These are phyloP conservation scores for Chernovozyma aurita DNA, from an alignment of 1,139 yeast genomes.

Conservation along the genomic window DNA sequence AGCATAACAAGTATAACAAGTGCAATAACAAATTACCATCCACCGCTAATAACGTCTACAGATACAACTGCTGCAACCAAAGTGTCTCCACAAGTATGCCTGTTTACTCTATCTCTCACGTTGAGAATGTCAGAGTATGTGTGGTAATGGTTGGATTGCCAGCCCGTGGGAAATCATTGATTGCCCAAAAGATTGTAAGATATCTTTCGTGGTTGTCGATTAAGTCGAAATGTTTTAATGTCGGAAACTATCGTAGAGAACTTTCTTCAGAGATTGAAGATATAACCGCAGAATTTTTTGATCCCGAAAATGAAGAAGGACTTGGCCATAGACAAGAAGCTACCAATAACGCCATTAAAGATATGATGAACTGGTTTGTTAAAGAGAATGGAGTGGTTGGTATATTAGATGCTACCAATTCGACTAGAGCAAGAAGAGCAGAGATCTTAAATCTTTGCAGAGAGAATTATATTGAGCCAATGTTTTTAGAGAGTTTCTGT, in stretches of 20 bases:
- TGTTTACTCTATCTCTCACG: constrained; percentile 69
- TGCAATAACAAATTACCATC: no score
- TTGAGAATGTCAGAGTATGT: constrained; percentile 66
- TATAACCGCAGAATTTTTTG: constrained; percentile 69
- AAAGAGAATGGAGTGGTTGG: constrained; percentile 86
- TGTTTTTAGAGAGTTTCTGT: constrained; percentile 90
- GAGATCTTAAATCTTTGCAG: constrained; percentile 62
- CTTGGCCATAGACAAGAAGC: constrained; percentile 62
- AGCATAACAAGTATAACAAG: no score
- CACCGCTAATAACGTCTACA: no score
- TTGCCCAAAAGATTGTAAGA: constrained; percentile 79
- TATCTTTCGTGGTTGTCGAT: constrained; percentile 91
- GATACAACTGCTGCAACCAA: no score
- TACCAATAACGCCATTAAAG: constrained; percentile 67
- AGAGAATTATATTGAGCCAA: constrained; percentile 71
- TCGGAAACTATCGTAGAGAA: constrained; percentile 76
- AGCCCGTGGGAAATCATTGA: constrained; percentile 72
- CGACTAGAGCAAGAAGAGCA: constrained; percentile 65
- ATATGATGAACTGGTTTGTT: constrained; percentile 84
- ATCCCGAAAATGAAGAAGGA: constrained; percentile 62
- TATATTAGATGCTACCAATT: constrained; percentile 81
- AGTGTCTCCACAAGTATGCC: no score
- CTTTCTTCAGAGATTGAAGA: constrained; percentile 38
- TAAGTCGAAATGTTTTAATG: constrained; percentile 82
- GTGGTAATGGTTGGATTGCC: constrained; percentile 76